These are phyloP conservation scores for Calonectria fujianensis DNA, from an alignment of 2,329 filamentous ascomycete species.

Conservation along the genomic window DNA sequence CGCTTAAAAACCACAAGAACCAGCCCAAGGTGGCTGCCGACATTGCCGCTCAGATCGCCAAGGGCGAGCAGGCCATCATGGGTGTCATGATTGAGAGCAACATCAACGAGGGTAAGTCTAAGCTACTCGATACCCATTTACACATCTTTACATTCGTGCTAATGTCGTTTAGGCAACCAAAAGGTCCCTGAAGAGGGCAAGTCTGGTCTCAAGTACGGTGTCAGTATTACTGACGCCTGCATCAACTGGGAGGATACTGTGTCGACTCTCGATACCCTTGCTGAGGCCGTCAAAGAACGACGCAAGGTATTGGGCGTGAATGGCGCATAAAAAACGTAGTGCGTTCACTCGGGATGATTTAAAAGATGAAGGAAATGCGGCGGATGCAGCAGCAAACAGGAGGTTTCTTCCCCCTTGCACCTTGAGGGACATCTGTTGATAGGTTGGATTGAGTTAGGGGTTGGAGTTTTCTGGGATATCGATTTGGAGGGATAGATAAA, in stretches of 20 bases:
- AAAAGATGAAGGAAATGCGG: conserved; percentile 20
- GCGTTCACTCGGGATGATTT: conserved; percentile 13
- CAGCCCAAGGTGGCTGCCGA: conserved; percentile 93
- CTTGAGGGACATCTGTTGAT: conserved; percentile 1
- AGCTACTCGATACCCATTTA: not conserved
- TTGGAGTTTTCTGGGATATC: conserved; percentile 53
- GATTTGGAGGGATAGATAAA: conserved; percentile 53
- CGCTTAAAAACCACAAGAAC: conserved; percentile 96
- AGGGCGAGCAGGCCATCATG: conserved; percentile 91
- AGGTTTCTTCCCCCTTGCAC: conserved; percentile 21
- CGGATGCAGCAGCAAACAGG: conserved; percentile 20
- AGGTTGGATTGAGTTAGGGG: conserved; percentile 39
- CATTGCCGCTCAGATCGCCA: conserved; percentile 88
- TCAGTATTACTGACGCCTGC: conserved; percentile 98
- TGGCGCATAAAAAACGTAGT: conserved; percentile 39
- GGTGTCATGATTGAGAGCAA: conserved; percentile 99
- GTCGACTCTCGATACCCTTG: conserved; percentile 83
- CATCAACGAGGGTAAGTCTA: conserved; percentile 87
- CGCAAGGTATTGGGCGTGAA: conserved; percentile 55
- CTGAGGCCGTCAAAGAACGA: conserved; percentile 83
- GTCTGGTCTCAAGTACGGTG: conserved; percentile 90
- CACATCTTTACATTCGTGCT: conserved; percentile 41
- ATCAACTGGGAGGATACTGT: conserved; percentile 96
- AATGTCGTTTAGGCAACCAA: conserved; percentile 78
- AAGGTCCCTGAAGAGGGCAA: conserved; percentile 94